phyloP scores from a whole-genome alignment of 441 rosid species.

The Raphanus hybrid region DNA sequence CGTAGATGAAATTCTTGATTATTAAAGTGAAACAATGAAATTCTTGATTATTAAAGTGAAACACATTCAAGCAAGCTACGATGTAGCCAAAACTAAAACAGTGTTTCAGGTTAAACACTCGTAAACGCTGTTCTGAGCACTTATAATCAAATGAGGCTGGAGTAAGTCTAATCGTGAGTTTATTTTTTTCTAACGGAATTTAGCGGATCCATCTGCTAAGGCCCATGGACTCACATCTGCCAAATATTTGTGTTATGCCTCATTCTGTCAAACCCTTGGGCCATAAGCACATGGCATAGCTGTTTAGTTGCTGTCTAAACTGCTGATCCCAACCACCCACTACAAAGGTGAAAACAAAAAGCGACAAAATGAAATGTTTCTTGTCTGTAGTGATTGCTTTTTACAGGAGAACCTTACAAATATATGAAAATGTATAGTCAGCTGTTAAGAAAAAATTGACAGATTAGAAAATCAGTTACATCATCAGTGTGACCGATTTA shows the following conservation, averaged over 20 bases:
- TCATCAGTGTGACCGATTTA: background rate
- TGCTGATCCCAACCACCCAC: background rate
- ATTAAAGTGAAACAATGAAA: too few species aligned
- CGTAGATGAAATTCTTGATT: background rate
- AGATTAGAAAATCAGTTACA: background rate
- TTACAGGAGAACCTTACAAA: background rate
- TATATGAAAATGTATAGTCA: background rate
- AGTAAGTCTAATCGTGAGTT: background rate
- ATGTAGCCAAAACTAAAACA: background rate
- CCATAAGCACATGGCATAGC: background rate
- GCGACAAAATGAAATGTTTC: background rate
- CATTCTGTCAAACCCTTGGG: background rate
- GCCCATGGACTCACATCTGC: background rate
- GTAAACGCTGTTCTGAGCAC: too few species aligned
- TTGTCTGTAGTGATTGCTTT: background rate
- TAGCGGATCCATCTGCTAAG: background rate
- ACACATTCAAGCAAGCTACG: background rate
- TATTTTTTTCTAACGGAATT: background rate
- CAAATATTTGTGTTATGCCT: background rate
- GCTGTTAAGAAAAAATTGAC: background rate
- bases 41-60: background rate
- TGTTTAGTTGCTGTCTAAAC: background rate
- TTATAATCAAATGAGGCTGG: too few species aligned
- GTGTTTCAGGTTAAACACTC: too few species aligned
- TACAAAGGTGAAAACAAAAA: background rate